Evolutionary conservation across 2,329 filamentous ascomycete genomes (phyloP), one percentile per base, ranked within the genome.

Genomic region (Trichoderma atrobrunneum): DNA sequence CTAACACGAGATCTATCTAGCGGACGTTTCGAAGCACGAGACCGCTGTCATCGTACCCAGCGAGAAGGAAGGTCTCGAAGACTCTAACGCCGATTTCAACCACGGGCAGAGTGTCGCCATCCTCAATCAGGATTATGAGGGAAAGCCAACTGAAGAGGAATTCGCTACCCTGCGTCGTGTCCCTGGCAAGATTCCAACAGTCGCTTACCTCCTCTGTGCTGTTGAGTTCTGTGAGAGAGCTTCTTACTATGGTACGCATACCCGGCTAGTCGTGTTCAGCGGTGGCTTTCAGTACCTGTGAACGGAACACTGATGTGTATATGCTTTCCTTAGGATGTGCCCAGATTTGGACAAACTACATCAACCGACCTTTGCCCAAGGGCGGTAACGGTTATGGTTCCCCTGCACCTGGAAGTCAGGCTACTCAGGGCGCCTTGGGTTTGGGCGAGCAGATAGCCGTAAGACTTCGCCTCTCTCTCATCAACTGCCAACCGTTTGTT

Each of bases 221-320:
- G 87, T 90, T 54, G 89, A 90, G 74, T 87, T 90, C 73, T 87
- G 86, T 70, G 89, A 91, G 77, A 82, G 89, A 70, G 88, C 88
- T 3, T 89, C 87, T 0, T 90, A 87, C 81, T 89, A 89, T 76
- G 88, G 88, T 73, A 48, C 18, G 63, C 30, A 18, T 54, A 30
- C 28, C 85, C 85, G 0, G 16, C 43, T 11, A 48, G 7, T 21
- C 75, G 84, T 8, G 89, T 90, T 78, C 73, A n/a, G n/a, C 18
- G 18, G 43, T 48, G 18, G 8, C 43, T 48, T 48, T 21, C 16
- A 48, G 36, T 39, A 39, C 34, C 34, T 43, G 39, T 48, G 39
- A 18, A 48, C 43, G 43, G 43, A 48, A 21, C 43, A 48, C 43
- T 48, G 73, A 56, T 26, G 56, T 54, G 21, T 59, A 6, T 30